Base-by-base conservation (phyloP, 495 filamentous ascomycete species). In the Neurospora intermedia region DNA sequence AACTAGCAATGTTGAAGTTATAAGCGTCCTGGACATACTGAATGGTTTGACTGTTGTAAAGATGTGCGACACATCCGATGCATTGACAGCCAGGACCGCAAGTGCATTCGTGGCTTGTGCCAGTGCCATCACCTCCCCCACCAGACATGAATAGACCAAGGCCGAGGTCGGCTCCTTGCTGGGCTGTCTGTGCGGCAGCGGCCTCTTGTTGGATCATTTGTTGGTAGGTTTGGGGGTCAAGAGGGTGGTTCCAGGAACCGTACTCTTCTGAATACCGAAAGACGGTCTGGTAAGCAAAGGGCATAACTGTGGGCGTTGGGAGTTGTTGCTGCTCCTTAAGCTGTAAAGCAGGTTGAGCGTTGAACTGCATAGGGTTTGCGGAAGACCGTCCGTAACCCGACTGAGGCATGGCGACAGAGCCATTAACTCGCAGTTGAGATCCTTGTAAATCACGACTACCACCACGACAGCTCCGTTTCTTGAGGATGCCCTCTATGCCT, bases 71-170 rank as follows among this genome's bases (percentile, higher is more conserved):
- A 76, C 92, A 94, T 27, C 88, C 90, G 35, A 92, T 76, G 75
- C 92, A 94, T 73, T 90, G 82, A 75, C 92, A 94, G 1, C 83
- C 83, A 69, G 90, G 83, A 74, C 93, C 88, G 78, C 93, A 90
- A 76, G 81, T 77, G 80, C 92, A 90, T 69, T 88, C 80, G 73
- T 91, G 84, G 40, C 78, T 80, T 9, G 78, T 78, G 45, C 80
- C 80, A 31, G 41, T 71, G 54, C 76, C 75, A 15, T 48, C 43
- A 7, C 75, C 73, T 13, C 75, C 74, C 7, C 42, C 75, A 8
- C 35, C 70, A 13, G 59, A 41, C 15, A 38, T 10, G 40, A 46
- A 31, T 18, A 41, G 20, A 42, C 35, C 54, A 66, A 66, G 54
- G 3, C 6, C 1, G 27, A 66, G 27, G 27, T 9, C 54, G 27